Conservation (phyloP, 2,329 filamentous ascomycete species). For the Elsinoe perseae region DNA sequence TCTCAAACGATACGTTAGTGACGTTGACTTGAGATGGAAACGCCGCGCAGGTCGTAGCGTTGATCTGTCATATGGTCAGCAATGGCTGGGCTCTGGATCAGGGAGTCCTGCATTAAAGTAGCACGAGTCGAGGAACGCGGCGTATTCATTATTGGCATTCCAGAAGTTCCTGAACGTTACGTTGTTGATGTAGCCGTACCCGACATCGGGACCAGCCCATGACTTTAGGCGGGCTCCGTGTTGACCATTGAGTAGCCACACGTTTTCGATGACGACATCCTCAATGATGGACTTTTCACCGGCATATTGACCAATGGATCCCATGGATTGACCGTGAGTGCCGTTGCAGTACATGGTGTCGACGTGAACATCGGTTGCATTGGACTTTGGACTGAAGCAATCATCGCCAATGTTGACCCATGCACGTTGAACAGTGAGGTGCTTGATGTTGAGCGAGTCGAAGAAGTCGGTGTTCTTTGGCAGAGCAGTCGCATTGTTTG, state of each 20-base stretch:
- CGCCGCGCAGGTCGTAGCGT: constrained; percentile 42
- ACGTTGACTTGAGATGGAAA: constrained; percentile 53
- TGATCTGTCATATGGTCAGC: constrained; percentile 28
- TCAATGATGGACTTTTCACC: constrained; percentile 44
- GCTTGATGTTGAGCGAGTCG: constrained; percentile 52
- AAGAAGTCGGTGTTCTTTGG: constrained; percentile 58
- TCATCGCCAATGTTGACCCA: constrained; percentile 43
- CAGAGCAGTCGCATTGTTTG: constrained; percentile 17
- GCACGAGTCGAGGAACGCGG: constrained; percentile 2
- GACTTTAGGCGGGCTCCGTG: constrained; percentile 54
- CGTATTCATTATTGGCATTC: constrained; percentile 5
- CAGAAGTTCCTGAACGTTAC: constrained; percentile 39
- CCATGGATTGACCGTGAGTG: constrained; percentile 44
- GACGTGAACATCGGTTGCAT: constrained; percentile 51
- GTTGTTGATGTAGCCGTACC: constrained; percentile 55
- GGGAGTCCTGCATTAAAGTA: constrained; percentile 24
- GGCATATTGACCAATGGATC: constrained; percentile 45
- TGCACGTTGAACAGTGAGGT: constrained; percentile 37
- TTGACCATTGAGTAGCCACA: constrained; percentile 36
- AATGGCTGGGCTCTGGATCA: not conserved
- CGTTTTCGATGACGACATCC: constrained; percentile 40
- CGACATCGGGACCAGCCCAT: constrained; percentile 51
- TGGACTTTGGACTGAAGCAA: constrained; percentile 54
- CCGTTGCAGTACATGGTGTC: constrained; percentile 48
- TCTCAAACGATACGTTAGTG: constrained; percentile 52